phyloP scores from a whole-genome alignment of 805 yeast species.

The Metschnikowia similis region DNA sequence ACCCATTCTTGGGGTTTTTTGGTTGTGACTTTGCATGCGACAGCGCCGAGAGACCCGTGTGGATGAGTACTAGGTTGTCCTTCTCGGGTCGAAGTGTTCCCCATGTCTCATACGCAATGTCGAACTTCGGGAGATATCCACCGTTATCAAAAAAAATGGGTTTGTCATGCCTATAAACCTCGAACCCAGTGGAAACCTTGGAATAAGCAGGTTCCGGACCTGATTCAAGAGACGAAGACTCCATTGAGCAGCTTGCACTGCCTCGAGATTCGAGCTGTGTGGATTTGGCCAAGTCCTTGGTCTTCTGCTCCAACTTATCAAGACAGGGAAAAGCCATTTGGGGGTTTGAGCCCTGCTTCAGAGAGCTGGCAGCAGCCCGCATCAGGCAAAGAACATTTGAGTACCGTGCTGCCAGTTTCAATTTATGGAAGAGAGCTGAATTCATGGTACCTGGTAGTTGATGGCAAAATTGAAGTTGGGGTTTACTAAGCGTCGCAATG shows the following conservation, averaged over 20 bases:
- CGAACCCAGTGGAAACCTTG: slow-evolving; percentile 61
- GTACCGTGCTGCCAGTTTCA: background rate
- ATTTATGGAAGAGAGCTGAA: background rate
- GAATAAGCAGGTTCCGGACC: slow-evolving; percentile 89
- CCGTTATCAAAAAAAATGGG: slow-evolving; percentile 81
- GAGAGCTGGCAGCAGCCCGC: background rate
- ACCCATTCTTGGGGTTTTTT: slow-evolving; percentile 67
- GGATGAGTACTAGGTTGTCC: slow-evolving; percentile 74
- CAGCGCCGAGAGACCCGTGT: slow-evolving; percentile 90
- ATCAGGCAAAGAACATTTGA: background rate
- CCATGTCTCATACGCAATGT: slow-evolving; percentile 94
- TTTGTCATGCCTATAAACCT: slow-evolving; percentile 47
- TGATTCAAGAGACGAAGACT: slow-evolving; percentile 41
- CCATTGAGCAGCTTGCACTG: background rate
- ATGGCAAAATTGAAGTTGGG: background rate
- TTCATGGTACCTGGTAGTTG: background rate
- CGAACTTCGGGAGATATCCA: slow-evolving; percentile 65
- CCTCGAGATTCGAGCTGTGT: slow-evolving; percentile 13
- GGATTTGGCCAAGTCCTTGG: slow-evolving; percentile 28
- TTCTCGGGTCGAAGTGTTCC: slow-evolving; percentile 60
- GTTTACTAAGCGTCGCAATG: slow-evolving; percentile 2
- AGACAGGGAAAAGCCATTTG: slow-evolving; percentile 80
- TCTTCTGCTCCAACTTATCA: slow-evolving; percentile 65
- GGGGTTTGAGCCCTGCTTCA: slow-evolving; percentile 45
- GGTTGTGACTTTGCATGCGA: slow-evolving; percentile 86